Evolutionary conservation across 192 early-diverging fungal genomes (phyloP).

Genomic region (Coemansia sp.): DNA sequence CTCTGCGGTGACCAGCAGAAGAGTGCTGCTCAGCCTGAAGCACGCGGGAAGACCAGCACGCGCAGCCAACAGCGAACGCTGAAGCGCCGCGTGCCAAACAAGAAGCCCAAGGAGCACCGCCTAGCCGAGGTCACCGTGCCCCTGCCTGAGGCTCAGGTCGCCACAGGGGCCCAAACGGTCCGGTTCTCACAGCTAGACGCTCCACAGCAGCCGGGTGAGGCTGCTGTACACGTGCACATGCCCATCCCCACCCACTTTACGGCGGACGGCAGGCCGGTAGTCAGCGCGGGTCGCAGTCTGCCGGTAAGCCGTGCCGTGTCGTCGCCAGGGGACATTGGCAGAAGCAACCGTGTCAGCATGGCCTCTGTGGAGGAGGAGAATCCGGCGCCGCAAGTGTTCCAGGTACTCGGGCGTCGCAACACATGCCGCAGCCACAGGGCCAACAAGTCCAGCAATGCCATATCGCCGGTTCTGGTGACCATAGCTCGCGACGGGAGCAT

Average conservation of each 20-base stretch:
- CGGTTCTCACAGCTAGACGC: not conserved
- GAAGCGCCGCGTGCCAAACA: not conserved
- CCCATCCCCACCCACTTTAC: conserved; percentile 7
- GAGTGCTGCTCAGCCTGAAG: not conserved
- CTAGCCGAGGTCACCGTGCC: not conserved
- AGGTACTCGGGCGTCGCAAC: conserved; percentile 13
- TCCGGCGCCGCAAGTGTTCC: conserved; percentile 6
- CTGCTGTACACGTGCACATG: not conserved
- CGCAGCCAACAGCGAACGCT: not conserved
- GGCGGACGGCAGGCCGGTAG: not conserved
- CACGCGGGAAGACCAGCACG: not conserved
- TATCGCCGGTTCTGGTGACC: conserved; percentile 28
- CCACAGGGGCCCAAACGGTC: not conserved
- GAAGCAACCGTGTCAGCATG: conserved; percentile 11
- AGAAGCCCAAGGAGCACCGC: not conserved
- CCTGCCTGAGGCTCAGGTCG: not conserved
- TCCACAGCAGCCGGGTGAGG: not conserved
- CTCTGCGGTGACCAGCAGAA: conserved; percentile 2
- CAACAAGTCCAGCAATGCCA: conserved; percentile 5
- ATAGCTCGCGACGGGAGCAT: conserved; percentile 35
- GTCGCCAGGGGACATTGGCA: not conserved
- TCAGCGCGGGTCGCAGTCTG: not conserved
- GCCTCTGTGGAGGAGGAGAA: conserved; percentile 12
- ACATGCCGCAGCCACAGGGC: conserved; percentile 1
- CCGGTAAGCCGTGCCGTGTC: no score